These are phyloP conservation scores for Penicillium steckii DNA, from an alignment of 495 filamentous ascomycete species.

Conservation along the genomic window DNA sequence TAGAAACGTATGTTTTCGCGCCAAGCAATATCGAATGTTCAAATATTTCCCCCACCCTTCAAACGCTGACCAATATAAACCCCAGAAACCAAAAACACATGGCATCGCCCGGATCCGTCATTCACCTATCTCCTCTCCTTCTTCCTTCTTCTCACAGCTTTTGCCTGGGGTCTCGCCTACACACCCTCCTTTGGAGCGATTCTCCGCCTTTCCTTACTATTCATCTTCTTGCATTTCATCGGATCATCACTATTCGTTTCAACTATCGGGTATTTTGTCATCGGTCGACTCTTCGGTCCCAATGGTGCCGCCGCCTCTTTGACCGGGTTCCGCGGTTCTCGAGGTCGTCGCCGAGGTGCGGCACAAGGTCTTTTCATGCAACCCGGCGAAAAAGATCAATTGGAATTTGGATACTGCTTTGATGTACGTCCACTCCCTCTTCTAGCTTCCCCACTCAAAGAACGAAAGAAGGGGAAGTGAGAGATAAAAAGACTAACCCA, in stretches of 20 bases:
- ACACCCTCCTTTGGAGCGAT: slow-evolving; percentile 53
- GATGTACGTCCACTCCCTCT: slow-evolving; percentile 48
- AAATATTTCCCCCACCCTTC: too few species aligned
- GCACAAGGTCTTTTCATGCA: slow-evolving; percentile 58
- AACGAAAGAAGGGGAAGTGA: too few species aligned
- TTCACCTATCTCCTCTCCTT: slow-evolving; percentile 76
- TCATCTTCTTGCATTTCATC: slow-evolving; percentile 70
- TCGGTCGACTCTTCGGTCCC: slow-evolving; percentile 62
- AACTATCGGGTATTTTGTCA: slow-evolving; percentile 61
- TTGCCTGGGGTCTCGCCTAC: slow-evolving; percentile 74
- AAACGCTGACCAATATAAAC: too few species aligned
- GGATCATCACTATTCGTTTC: slow-evolving; percentile 59
- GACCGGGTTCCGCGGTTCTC: slow-evolving; percentile 41
- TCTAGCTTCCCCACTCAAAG: too few species aligned
- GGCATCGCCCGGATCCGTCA: slow-evolving; percentile 73
- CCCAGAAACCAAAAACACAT: slow-evolving; percentile 78
- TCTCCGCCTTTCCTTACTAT: slow-evolving; percentile 59
- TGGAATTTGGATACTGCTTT: slow-evolving; percentile 81
- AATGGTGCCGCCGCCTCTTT: slow-evolving; percentile 42
- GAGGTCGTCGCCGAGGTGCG: slow-evolving; percentile 47
- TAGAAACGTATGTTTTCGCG: slow-evolving; percentile 58
- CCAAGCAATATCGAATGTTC: too few species aligned
- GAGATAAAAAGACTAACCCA: neutral
- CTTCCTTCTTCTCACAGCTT: slow-evolving; percentile 69
- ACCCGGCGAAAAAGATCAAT: slow-evolving; percentile 52